Evolutionary conservation across 176 grass and related monocot genomes (phyloP).

Genomic region (Thalia dealbata): DNA sequence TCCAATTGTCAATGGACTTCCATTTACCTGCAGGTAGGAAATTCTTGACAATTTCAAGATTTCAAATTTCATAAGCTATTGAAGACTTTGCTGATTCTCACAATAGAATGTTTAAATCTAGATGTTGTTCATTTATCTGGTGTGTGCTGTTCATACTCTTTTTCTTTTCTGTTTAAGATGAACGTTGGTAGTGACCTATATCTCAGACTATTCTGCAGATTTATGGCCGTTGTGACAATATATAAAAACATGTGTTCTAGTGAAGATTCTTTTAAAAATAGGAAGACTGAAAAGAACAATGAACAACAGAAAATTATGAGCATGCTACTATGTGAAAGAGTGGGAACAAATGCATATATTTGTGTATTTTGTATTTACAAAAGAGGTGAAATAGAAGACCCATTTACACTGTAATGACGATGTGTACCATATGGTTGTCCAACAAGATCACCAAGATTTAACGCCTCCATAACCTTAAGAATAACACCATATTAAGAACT

Average conservation of each 20-base stretch:
- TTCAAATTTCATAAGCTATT: neutral
- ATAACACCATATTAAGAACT: neutral
- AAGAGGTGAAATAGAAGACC: neutral
- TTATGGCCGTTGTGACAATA: neutral
- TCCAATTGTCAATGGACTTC: constrained; percentile 8
- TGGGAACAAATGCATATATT: neutral
- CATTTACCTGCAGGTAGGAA: constrained; percentile 13
- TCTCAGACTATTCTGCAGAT: neutral
- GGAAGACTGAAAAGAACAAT: neutral
- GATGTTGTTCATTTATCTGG: no score
- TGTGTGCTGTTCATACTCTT: no score
- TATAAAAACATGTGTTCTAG: neutral
- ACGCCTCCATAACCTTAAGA: constrained; percentile 9
- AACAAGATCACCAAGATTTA: constrained; percentile 12
- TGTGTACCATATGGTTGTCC: constrained; percentile 15
- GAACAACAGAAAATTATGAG: neutral
- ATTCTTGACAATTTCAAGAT: neutral
- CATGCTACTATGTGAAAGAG: neutral
- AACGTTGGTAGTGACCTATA: neutral
- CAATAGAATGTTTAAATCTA: no score
- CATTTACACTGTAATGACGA: constrained; percentile 14
- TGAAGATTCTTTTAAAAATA: neutral
- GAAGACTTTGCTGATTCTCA: no score
- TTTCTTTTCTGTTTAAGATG: no score
- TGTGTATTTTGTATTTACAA: neutral